Evolutionary conservation across 2,329 filamentous ascomycete genomes (phyloP).

Genomic region (Chrysosporium keratinophilum): DNA sequence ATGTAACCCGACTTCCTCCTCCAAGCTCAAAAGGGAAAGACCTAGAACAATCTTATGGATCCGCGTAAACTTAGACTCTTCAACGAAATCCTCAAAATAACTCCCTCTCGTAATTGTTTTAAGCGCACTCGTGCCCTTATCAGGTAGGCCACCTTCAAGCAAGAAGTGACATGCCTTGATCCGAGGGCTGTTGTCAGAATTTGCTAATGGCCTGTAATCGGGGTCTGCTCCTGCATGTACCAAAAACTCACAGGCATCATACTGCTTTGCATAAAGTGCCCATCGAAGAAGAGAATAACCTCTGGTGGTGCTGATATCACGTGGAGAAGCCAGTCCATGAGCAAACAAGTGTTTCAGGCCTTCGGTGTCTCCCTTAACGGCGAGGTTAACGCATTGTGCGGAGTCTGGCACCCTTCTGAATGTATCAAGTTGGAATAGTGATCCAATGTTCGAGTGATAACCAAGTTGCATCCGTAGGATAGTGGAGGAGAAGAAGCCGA

Average conservation of each 20-base stretch:
- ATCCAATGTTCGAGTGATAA: slow-evolving; percentile 17
- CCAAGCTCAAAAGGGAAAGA: slow-evolving; percentile 17
- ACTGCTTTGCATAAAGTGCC: slow-evolving; percentile 29
- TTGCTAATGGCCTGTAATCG: slow-evolving; percentile 22
- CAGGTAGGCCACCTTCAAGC: slow-evolving; percentile 18
- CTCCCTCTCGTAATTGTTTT: slow-evolving; percentile 13
- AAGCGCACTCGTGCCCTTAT: slow-evolving; percentile 14
- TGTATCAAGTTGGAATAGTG: slow-evolving; percentile 22
- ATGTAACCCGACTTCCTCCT: slow-evolving; percentile 17
- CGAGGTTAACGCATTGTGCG: slow-evolving; percentile 25
- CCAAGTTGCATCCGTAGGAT: slow-evolving; percentile 23
- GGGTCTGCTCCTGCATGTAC: slow-evolving; percentile 24
- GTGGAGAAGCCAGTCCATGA: slow-evolving; percentile 24
- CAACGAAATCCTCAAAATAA: slow-evolving; percentile 20
- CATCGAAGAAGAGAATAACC: slow-evolving; percentile 27
- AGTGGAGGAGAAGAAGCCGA: slow-evolving; percentile 24
- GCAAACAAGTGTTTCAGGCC: slow-evolving; percentile 25
- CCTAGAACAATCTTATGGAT: slow-evolving; percentile 22
- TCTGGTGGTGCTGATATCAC: slow-evolving; percentile 25
- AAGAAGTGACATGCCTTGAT: slow-evolving; percentile 22
- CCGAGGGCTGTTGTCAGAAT: slow-evolving; percentile 20
- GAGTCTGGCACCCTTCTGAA: slow-evolving; percentile 24
- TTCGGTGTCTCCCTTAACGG: slow-evolving; percentile 24
- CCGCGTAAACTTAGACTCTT: slow-evolving; percentile 19
- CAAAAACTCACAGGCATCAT: slow-evolving; percentile 24